phyloP scores from a whole-genome alignment of 371 early-diverging fungal genomes.

The Lichtheimia ornata region DNA sequence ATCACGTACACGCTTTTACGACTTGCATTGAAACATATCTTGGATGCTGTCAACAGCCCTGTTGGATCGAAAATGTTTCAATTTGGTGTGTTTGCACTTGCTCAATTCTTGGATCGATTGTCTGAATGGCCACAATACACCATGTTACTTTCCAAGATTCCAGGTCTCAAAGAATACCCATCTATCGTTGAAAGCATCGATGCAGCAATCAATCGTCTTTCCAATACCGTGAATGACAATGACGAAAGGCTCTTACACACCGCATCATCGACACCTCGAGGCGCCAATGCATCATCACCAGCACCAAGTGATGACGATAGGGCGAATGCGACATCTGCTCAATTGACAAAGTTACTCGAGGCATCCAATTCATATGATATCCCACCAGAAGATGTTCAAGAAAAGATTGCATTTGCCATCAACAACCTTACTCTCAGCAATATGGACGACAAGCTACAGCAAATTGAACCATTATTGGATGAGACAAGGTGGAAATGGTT shows the following conservation, averaged over 20 bases:
- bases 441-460: slow-evolving; percentile 75
- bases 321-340: neutral
- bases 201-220: slow-evolving; percentile 29
- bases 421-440: slow-evolving; percentile 92
- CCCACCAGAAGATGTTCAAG: slow-evolving; percentile 77
- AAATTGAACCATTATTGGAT: slow-evolving; percentile 77
- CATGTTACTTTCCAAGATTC: slow-evolving; percentile 75
- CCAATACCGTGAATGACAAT: slow-evolving; percentile 7
- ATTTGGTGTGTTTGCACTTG: slow-evolving; percentile 88
- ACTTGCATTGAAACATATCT: slow-evolving; percentile 79
- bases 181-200: slow-evolving; percentile 30
- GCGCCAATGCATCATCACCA: neutral
- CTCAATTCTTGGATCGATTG: slow-evolving; percentile 81
- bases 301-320: neutral
- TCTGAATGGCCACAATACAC: slow-evolving; percentile 92
- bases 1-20: slow-evolving; percentile 76
- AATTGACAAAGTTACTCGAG: neutral
- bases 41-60: slow-evolving; percentile 82
- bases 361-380: neutral
- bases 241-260: neutral
- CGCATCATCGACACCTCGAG: neutral
- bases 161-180: slow-evolving; percentile 63
- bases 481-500: slow-evolving; percentile 82
- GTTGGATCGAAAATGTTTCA: slow-evolving; percentile 81
- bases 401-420: slow-evolving; percentile 92